Conservation (phyloP, 2,329 filamentous ascomycete genomes). For the Aspergillus piperis region DNA sequence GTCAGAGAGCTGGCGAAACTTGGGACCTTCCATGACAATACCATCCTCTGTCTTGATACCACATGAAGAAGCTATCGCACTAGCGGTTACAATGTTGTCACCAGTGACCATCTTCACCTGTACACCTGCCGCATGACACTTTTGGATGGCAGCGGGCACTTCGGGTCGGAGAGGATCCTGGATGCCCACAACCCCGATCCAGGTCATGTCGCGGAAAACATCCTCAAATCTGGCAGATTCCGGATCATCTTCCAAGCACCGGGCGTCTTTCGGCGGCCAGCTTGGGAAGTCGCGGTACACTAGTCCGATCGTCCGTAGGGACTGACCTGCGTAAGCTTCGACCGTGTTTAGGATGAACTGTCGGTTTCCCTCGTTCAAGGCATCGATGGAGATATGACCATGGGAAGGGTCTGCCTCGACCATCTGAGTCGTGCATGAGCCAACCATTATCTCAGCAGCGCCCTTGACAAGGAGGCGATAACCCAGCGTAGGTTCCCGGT, state of each 20-base stretch:
- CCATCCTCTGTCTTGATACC: constrained; percentile 64
- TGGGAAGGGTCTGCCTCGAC: constrained; percentile 30
- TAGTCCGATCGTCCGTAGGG: constrained; percentile 73
- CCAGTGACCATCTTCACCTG: constrained; percentile 72
- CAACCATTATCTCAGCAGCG: constrained; percentile 50
- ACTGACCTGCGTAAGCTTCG: constrained; percentile 52
- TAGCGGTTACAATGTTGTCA: constrained; percentile 71
- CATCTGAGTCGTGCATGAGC: constrained; percentile 35
- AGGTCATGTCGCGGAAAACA: constrained; percentile 71
- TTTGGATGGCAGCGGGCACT: constrained; percentile 66
- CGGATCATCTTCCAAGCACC: constrained; percentile 60
- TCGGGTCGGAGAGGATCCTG: constrained; percentile 71
- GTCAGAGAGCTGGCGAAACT: constrained; percentile 63
- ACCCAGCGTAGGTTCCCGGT: constrained; percentile 39
- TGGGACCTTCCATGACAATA: constrained; percentile 68
- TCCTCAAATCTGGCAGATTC: constrained; percentile 66
- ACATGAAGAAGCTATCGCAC: constrained; percentile 72
- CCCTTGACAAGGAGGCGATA: constrained; percentile 53
- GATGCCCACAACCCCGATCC: constrained; percentile 72
- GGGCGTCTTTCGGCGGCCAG: constrained; percentile 64
- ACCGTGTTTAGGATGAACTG: constrained; percentile 37
- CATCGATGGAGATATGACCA: constrained; percentile 26
- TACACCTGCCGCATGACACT: constrained; percentile 69
- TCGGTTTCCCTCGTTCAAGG: constrained; percentile 18
- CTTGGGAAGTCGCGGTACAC: constrained; percentile 71